Percentiles rank a stretch among this genome's conserved stretches.
Evolutionary conservation across 116 monocot genomes (phyloP).

Genomic region (Posidonia oceanica): DNA sequence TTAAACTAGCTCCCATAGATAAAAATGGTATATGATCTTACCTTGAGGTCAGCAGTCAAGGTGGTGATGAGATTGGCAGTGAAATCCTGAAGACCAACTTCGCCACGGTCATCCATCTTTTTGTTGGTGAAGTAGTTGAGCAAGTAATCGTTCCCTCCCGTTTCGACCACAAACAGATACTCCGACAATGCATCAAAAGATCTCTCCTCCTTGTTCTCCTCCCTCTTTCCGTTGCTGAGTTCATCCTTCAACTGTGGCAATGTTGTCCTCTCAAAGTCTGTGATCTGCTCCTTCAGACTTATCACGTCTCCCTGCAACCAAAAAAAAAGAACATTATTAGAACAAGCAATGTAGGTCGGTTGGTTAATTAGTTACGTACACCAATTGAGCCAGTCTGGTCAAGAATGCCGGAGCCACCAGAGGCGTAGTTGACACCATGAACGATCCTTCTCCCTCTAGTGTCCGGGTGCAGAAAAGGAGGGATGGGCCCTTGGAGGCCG

Average conservation of each 20-base stretch:
- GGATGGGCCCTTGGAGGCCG: slow-evolving; percentile 25
- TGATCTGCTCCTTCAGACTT: slow-evolving; percentile 39
- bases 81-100: slow-evolving; percentile 14
- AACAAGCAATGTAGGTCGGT: too few species aligned
- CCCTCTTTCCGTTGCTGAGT: slow-evolving; percentile 1
- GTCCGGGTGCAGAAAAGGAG: slow-evolving; percentile 38
- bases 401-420: slow-evolving; percentile 61
- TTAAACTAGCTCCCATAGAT: too few species aligned
- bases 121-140: slow-evolving; percentile 33
- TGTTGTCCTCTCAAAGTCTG: slow-evolving; percentile 34
- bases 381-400: slow-evolving; percentile 32
- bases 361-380: too few species aligned
- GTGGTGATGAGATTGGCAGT: slow-evolving; percentile 26
- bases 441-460: slow-evolving; percentile 24
- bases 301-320: slow-evolving; percentile 39
- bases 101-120: neutral
- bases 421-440: slow-evolving; percentile 57
- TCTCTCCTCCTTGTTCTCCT: neutral
- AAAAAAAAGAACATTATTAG: too few species aligned
- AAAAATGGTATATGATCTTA: neutral
- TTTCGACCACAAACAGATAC: slow-evolving; percentile 47
- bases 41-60: slow-evolving; percentile 27
- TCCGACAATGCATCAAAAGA: slow-evolving; percentile 13
- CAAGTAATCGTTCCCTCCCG: slow-evolving; percentile 61
- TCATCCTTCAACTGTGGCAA: slow-evolving; percentile 26